phyloP scores from a whole-genome alignment of 2,329 filamentous ascomycete genomes.

The Scorias spongiosa region DNA sequence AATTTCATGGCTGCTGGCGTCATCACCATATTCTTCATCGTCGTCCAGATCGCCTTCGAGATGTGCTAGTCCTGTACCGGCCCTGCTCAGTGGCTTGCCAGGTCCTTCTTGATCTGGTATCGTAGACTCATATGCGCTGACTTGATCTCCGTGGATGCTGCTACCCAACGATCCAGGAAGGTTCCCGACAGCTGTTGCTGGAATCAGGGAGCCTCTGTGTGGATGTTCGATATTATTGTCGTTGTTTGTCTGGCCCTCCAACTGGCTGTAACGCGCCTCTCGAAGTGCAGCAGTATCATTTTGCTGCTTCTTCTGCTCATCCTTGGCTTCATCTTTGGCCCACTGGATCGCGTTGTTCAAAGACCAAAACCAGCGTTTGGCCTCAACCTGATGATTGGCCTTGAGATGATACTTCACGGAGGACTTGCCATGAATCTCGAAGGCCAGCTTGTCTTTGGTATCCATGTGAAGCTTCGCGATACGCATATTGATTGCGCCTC shows the following conservation, averaged over 20 bases:
- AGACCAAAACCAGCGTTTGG: conserved; percentile 98
- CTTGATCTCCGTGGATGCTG: conserved; percentile 37
- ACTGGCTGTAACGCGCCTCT: conserved; percentile 65
- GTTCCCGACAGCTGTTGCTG: conserved; percentile 33
- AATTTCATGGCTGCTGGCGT: conserved; percentile 61
- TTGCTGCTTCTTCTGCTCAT: conserved; percentile 65
- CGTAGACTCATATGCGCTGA: conserved; percentile 44
- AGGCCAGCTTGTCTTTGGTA: conserved; percentile 89
- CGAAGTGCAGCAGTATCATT: conserved; percentile 60
- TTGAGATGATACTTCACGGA: conserved; percentile 97
- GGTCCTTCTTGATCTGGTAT: conserved; percentile 32
- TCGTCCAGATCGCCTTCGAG: conserved; percentile 46
- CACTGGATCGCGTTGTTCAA: conserved; percentile 98
- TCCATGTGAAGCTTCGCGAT: conserved; percentile 94
- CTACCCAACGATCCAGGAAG: conserved; percentile 33
- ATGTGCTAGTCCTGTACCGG: conserved; percentile 23
- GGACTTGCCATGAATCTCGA: conserved; percentile 95
- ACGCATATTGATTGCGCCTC: conserved; percentile 96
- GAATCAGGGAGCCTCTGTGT: conserved; percentile 13
- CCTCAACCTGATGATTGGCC: conserved; percentile 94
- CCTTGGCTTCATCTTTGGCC: conserved; percentile 90
- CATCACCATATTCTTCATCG: conserved; percentile 66
- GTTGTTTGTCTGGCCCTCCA: conserved; percentile 30
- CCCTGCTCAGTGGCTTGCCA: conserved; percentile 31
- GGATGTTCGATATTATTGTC: conserved; percentile 9